phyloP scores from a whole-genome alignment of 2,329 filamentous ascomycete species.

The Parascedosporium putredinis region DNA sequence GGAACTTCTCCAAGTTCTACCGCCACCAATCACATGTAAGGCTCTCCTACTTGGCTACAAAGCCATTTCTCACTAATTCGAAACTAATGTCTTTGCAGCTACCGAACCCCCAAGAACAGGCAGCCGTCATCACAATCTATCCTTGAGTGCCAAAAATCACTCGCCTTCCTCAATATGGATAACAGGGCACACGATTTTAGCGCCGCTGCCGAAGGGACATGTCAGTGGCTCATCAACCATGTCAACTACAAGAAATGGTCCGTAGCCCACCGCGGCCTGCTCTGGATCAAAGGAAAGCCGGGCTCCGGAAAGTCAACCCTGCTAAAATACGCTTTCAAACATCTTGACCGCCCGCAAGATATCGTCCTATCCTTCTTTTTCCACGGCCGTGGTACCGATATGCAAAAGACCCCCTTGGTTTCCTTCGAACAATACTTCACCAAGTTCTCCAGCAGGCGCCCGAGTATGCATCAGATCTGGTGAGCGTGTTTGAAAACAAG shows the following conservation, averaged over 20 bases:
- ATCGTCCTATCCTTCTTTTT: conserved; percentile 26
- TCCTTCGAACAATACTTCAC: conserved; percentile 25
- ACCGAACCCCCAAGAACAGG: background rate
- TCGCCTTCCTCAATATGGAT: conserved; percentile 21
- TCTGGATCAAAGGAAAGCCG: conserved; percentile 30
- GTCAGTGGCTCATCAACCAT: background rate
- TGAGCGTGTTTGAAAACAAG: conserved; percentile 11
- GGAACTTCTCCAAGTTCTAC: background rate
- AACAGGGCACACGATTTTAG: conserved; percentile 17
- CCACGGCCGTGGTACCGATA: conserved; percentile 19
- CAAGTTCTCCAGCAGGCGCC: conserved; percentile 19
- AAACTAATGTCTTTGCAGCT: background rate
- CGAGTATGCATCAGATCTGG: conserved; percentile 13
- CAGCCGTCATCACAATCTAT: conserved; percentile 14
- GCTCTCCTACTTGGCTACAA: conserved; percentile 10
- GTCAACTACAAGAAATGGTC: conserved; percentile 13
- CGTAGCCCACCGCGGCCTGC: conserved; percentile 11
- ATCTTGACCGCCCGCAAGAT: conserved; percentile 10
- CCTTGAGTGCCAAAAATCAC: conserved; percentile 18
- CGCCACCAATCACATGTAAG: background rate
- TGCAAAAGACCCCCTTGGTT: conserved; percentile 24
- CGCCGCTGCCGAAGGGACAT: background rate
- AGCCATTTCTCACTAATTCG: background rate
- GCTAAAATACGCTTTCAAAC: conserved; percentile 22
- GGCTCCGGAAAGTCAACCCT: conserved; percentile 30